A percentile compares a stretch with the other conserved stretches of the same genome.
phyloP scores from a whole-genome alignment of 208 protist species.

The Naegleria fowleri region DNA sequence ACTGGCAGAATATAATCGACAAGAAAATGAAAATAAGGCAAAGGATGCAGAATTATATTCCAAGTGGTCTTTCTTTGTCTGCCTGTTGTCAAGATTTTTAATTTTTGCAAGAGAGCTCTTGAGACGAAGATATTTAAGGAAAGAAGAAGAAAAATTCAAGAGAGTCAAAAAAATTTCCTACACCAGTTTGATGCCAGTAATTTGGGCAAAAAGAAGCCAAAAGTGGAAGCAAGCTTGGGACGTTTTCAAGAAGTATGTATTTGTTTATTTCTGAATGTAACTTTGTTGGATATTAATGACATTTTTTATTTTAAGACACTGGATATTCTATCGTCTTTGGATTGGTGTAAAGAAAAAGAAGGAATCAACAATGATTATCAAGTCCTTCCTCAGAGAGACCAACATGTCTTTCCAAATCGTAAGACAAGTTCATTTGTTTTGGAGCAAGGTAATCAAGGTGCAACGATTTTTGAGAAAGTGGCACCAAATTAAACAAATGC shows the following conservation, averaged over 20 bases:
- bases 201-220: neutral
- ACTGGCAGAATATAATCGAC: neutral
- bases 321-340: neutral
- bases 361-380: neutral
- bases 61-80: conserved; percentile 2
- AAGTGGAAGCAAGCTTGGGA: neutral
- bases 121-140: neutral
- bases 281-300: no score
- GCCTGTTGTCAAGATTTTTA: neutral
- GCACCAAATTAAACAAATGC: neutral
- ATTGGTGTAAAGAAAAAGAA: conserved; percentile 16
- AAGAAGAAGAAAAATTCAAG: neutral
- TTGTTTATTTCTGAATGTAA: neutral
- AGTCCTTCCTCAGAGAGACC: neutral
- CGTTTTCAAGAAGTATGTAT: conserved; percentile 7
- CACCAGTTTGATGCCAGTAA: neutral
- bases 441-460: neutral
- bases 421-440: conserved; percentile 22
- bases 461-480: neutral
- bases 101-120: neutral
- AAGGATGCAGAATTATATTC: neutral
- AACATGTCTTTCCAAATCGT: conserved; percentile 11
- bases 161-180: neutral
- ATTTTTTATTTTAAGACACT: neutral
- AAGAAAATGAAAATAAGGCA: neutral